These are phyloP conservation scores for Cinnamomum micranthum DNA, from an alignment of 164 flowering plant species.

Conservation along the genomic window DNA sequence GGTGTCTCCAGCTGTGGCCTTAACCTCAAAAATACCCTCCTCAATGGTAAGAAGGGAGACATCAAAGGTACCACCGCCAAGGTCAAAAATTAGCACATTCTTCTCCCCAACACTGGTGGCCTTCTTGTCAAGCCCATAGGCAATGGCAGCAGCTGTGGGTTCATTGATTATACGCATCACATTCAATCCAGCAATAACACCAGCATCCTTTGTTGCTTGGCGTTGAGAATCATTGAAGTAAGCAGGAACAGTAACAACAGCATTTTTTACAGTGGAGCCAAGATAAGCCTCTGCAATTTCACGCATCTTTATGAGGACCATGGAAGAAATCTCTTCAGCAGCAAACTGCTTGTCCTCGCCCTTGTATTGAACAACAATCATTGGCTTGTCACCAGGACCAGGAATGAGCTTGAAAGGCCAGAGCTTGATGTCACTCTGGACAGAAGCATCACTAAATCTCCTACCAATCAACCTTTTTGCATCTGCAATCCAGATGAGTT, in stretches of 20 bases:
- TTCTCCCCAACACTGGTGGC: constrained; percentile 60
- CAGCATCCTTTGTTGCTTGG: constrained; percentile 75
- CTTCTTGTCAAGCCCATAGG: constrained; percentile 68
- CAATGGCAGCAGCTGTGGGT: constrained; percentile 72
- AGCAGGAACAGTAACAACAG: constrained; percentile 70
- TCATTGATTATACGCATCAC: constrained; percentile 68
- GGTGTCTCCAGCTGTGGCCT: constrained; percentile 63
- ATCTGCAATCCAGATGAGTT: constrained; percentile 21
- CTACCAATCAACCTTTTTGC: constrained; percentile 52
- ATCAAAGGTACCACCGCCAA: constrained; percentile 73
- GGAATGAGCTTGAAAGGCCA: constrained; percentile 38
- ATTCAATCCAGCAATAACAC: constrained; percentile 65
- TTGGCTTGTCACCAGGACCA: constrained; percentile 36
- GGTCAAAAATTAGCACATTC: constrained; percentile 64
- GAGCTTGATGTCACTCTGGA: constrained; percentile 35
- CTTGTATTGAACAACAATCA: constrained; percentile 30
- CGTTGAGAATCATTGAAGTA: constrained; percentile 72
- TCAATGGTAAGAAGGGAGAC: constrained; percentile 64
- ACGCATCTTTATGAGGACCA: constrained; percentile 62
- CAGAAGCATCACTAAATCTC: constrained; percentile 32
- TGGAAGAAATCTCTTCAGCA: constrained; percentile 64
- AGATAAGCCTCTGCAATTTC: constrained; percentile 67
- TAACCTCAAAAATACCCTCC: constrained; percentile 66
- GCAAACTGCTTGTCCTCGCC: constrained; percentile 61
- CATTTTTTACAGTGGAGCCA: constrained; percentile 50